Conservation (phyloP, 352 stramenopile species). For the Halophytophthora polymorphica region DNA sequence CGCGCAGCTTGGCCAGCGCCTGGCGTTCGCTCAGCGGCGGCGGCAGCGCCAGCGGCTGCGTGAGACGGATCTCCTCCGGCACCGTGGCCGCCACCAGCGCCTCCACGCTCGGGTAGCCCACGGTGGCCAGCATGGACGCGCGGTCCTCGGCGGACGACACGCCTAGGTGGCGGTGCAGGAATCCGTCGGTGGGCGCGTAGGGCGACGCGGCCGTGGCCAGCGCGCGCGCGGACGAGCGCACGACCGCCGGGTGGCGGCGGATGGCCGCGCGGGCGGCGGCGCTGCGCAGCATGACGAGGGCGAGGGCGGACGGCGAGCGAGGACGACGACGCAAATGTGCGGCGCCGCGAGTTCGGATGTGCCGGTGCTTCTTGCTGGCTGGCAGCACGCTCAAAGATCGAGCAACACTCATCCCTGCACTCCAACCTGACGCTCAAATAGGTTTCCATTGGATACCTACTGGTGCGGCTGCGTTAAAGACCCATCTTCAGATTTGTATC, state of each 20-base stretch:
- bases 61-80: constrained; percentile 89
- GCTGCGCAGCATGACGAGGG: constrained; percentile 13
- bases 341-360: no score
- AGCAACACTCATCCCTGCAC: no score
- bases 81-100: constrained; percentile 94
- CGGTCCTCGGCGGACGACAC: constrained; percentile 83
- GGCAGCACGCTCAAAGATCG: no score
- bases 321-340: not conserved
- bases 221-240: constrained; percentile 2
- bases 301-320: constrained; percentile 17
- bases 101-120: constrained; percentile 94
- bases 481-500: no score
- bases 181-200: constrained; percentile 58
- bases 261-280: constrained; percentile 5
- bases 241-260: not conserved
- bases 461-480: no score
- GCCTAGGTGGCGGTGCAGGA: constrained; percentile 86
- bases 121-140: constrained; percentile 89
- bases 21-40: constrained; percentile 91
- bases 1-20: constrained; percentile 86
- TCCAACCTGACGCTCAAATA: no score
- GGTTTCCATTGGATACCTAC: no score
- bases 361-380: no score
- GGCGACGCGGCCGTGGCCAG: not conserved
- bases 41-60: constrained; percentile 54